Conservation (phyloP, 2,329 filamentous ascomycete species). For the Clarireedia monteithiana region DNA sequence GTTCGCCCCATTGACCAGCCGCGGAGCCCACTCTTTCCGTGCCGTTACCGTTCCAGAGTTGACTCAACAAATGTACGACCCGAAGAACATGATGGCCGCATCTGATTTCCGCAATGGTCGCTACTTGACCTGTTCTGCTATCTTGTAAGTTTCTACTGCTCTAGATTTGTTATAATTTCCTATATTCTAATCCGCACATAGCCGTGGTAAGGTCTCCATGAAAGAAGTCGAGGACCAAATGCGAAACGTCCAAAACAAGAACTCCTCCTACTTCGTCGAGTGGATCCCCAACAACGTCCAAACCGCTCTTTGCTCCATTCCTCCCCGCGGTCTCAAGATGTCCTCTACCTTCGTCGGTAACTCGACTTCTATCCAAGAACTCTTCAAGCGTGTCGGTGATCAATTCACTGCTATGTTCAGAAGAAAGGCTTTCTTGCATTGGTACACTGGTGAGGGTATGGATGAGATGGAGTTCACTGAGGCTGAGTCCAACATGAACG, state of each 20-base stretch:
- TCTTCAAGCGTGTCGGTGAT: constrained; percentile 99
- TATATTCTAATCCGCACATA: constrained; percentile 33
- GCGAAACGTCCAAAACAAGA: constrained; percentile 99
- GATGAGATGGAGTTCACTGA: constrained; percentile 99
- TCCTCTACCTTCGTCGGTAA: constrained; percentile 98
- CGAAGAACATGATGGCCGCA: constrained; percentile 99
- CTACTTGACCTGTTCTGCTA: constrained; percentile 98
- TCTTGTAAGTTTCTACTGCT: constrained; percentile 52
- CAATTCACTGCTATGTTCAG: constrained; percentile 99
- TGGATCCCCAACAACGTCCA: constrained; percentile 99
- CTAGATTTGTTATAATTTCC: not conserved
- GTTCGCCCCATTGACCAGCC: constrained; percentile 95
- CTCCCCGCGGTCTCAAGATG: constrained; percentile 97
- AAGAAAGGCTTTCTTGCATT: constrained; percentile 99
- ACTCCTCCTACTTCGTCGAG: constrained; percentile 98
- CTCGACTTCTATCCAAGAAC: constrained; percentile 99
- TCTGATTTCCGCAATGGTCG: constrained; percentile 99
- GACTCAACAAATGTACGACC: constrained; percentile 99
- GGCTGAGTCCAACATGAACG: constrained; percentile 99
- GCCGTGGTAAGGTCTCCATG: constrained; percentile 99
- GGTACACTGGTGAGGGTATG: constrained; percentile 99
- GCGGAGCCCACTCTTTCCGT: constrained; percentile 89
- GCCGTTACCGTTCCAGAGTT: constrained; percentile 95
- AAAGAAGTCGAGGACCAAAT: constrained; percentile 99
- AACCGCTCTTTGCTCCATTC: constrained; percentile 98